These are phyloP conservation scores for Dendrobium huoshanense DNA, from an alignment of 106 monocot genomes.

Conservation along the genomic window DNA sequence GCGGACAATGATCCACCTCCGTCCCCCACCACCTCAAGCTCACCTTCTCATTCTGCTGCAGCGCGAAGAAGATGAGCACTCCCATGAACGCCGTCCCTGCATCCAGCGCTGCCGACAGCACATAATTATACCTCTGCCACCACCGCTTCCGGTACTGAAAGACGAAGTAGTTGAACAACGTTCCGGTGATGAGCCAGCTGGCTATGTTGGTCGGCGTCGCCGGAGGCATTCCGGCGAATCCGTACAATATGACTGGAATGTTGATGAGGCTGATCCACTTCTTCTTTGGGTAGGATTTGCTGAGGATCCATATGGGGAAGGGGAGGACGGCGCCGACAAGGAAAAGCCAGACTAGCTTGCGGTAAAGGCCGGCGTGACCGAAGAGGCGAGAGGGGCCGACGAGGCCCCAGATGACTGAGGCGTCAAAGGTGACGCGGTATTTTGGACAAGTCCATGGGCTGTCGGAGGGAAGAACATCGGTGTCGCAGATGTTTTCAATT, in stretches of 20 bases:
- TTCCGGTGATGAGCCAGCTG: conserved; percentile 80
- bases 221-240: conserved; percentile 93
- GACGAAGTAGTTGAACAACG: conserved; percentile 83
- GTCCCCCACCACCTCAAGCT: conserved; percentile 84
- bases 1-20: conserved; percentile 67
- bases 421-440: conserved; percentile 80
- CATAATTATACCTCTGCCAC: conserved; percentile 95
- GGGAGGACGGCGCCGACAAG: conserved; percentile 27
- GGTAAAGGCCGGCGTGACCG: conserved; percentile 55
- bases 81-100: conserved; percentile 95
- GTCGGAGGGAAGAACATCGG: conserved; percentile 51
- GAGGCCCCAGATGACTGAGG: conserved; percentile 91
- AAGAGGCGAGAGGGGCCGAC: conserved; percentile 80
- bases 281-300: conserved; percentile 17
- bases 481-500: conserved; percentile 77
- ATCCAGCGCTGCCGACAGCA: conserved; percentile 76
- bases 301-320: conserved; percentile 18
- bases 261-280: conserved; percentile 54
- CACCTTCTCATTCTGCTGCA: conserved; percentile 42
- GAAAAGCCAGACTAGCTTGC: conserved; percentile 80
- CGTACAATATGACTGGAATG: conserved; percentile 81
- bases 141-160: conserved; percentile 69
- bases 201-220: conserved; percentile 91
- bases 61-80: conserved; percentile 71
- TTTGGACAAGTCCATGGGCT: conserved; percentile 98